Base-by-base conservation (phyloP, 1,284 basidiomycete species). In the Tausonia pullulans region DNA sequence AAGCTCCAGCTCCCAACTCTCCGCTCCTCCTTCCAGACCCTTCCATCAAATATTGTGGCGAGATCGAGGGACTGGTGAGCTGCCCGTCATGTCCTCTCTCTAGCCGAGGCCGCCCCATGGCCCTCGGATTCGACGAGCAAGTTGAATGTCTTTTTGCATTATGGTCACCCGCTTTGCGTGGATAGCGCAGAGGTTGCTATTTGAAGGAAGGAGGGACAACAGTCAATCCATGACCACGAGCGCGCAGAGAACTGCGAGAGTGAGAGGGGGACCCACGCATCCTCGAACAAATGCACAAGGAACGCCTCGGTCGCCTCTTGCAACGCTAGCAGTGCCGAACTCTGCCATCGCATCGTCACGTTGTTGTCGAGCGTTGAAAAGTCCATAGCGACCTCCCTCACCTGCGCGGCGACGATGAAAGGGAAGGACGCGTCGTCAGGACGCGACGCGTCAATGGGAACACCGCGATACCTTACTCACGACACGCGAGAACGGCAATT, bases 101-200 rank as follows among this genome's bases (percentile, higher is more conserved):
- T 16, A 62, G 45, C 61, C 65, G 9, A 62, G 51, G 40, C 65
- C 65, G 16, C 65, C 65, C 65, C 65, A 66, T 9, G 65, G 65
- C 27, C 95, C 95, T 66, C 95, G 84, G 79, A 98, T 90, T 69
- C 95, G 84, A 64, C 95, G 83, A 41, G 95, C 95, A 55, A 98
- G 86, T 70, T 96, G 92, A 69, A 99, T 95, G 74, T 99, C 96
- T 69, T 88, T 84, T 68, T 92, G 90, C 94, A 97, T 97, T 72
- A 99, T 88, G 6, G 96, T 99, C 11, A 99, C 96, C 72, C 95
- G 87, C 78, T 96, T 97, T 43, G 96, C 95, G 74, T 99, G 96
- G 68, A 99, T 90, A 4, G 96, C 94, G 73, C 93, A 96, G 56
- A 97, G 78, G 76, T 97, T 97, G 58, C 88, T 91, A 70, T 27